phyloP scores from a whole-genome alignment of 2,329 filamentous ascomycete species.

The Penicillium sp. region DNA sequence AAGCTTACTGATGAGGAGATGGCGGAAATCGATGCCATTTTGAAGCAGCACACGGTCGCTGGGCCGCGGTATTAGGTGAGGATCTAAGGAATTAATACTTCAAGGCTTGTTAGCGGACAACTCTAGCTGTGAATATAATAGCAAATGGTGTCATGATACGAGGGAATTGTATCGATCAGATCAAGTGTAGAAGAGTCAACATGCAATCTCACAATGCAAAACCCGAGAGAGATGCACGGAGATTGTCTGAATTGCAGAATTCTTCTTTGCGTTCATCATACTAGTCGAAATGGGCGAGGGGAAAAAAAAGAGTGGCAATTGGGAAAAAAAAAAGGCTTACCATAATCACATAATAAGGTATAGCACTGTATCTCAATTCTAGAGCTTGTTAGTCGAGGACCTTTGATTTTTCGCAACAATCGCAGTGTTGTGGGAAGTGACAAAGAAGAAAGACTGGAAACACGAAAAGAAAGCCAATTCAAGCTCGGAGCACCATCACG shows the following conservation, averaged over 20 bases:
- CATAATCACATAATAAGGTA: background rate
- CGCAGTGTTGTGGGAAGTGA: background rate
- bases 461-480: background rate
- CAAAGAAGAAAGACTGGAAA: background rate
- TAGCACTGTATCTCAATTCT: background rate
- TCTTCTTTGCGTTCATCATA: constrained; percentile 45
- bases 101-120: constrained; percentile 17
- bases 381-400: background rate
- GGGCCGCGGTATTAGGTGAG: constrained; percentile 30
- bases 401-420: background rate
- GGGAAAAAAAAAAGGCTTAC: constrained; percentile 5
- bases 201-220: constrained; percentile 42
- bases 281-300: background rate
- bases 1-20: constrained; percentile 41
- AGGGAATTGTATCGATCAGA: constrained; percentile 34
- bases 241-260: constrained; percentile 51
- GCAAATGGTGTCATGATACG: background rate
- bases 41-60: constrained; percentile 48
- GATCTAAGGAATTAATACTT: constrained; percentile 1
- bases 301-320: constrained; percentile 8
- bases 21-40: constrained; percentile 54
- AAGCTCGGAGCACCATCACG: constrained; percentile 6
- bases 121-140: constrained; percentile 6
- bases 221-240: constrained; percentile 28
- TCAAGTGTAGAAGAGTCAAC: constrained; percentile 52